Base-by-base conservation (phyloP, 257 asterid genomes). In the Solanum rostratum region DNA sequence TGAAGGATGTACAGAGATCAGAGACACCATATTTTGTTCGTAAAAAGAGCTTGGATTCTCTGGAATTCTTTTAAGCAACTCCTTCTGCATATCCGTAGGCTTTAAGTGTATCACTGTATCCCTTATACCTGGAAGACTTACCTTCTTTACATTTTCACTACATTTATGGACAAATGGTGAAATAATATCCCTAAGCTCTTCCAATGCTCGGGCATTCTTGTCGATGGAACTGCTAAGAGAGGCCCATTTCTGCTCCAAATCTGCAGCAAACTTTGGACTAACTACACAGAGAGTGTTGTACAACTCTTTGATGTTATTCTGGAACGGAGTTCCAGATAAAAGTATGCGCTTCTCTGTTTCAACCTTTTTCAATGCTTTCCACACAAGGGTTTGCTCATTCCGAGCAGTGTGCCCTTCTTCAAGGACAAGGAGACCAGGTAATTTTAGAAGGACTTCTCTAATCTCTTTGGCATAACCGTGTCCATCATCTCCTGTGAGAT, bases 351-450 rank as follows among this genome's bases (percentile, higher is more conserved):
- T 85, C 24, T 84, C 78, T 0, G 98, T 94, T 20, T 86, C 84
- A 20, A 91, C 86, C 22, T 88, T 86, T 13, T 91, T 86, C 81
- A 96, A 68, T 10, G 91, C 92, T 86, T 92, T 92, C 94, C 92
- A 96, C 83, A 86, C 80, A 13, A 68, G 84, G 85, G 92, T 94
- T 13, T 87, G 86, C 22, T 88, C 81, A 65, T 92, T 96, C 5
- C 99, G 88, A 1, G 99, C 93, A 2, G 94, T 94, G 65, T 96
- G 99, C 52, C 97, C 99, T 87, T 94, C 98, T 27, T 96, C 99
- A 45, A 94, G 88, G 19, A 94, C 91, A 20, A 96, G 24, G 11
- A 96, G 82, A 37, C 90, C 93, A 0, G 99, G 95, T 18, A 66
- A 33, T 74, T 92, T 91, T 11, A 96, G 87, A 37, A 96, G 95